Conservation (phyloP, 2,329 filamentous ascomycete species). For the Pseudocercospora vitis region DNA sequence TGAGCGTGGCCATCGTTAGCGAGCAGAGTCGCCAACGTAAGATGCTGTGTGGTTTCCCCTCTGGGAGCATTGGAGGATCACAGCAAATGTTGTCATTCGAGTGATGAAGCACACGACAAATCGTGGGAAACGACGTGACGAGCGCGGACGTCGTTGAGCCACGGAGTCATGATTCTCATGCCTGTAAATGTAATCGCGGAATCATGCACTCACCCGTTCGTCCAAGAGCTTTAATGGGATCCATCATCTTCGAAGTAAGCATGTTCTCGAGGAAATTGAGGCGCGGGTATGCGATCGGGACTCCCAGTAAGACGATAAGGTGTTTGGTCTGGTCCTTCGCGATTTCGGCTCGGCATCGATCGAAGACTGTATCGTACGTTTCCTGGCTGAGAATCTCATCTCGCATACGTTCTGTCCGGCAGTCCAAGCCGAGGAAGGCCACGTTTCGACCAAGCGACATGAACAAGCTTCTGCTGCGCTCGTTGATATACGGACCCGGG, state of each 20-base stretch:
- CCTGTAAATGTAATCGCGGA: too few species aligned
- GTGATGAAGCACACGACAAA: neutral
- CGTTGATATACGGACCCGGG: conserved; percentile 86
- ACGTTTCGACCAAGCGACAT: conserved; percentile 77
- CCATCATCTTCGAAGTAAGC: conserved; percentile 80
- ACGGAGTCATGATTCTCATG: neutral
- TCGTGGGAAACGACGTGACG: neutral
- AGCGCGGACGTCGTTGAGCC: neutral
- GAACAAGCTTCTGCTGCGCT: conserved; percentile 81
- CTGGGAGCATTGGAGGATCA: too few species aligned
- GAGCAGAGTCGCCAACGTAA: too few species aligned
- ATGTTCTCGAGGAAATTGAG: conserved; percentile 63
- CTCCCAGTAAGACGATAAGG: conserved; percentile 79
- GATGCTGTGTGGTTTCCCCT: too few species aligned
- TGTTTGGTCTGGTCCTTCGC: conserved; percentile 83
- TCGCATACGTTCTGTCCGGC: conserved; percentile 83
- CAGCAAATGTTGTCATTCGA: too few species aligned
- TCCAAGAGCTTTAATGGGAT: conserved; percentile 84
- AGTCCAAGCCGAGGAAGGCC: conserved; percentile 83
- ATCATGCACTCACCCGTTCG: conserved; percentile 59
- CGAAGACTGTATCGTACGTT: conserved; percentile 84
- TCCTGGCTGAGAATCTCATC: conserved; percentile 77
- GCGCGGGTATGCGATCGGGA: conserved; percentile 55
- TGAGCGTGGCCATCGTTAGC: too few species aligned
- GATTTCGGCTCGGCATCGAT: conserved; percentile 79